phyloP scores from a whole-genome alignment of 2,329 filamentous ascomycete genomes.

The Fusarium longipes region DNA sequence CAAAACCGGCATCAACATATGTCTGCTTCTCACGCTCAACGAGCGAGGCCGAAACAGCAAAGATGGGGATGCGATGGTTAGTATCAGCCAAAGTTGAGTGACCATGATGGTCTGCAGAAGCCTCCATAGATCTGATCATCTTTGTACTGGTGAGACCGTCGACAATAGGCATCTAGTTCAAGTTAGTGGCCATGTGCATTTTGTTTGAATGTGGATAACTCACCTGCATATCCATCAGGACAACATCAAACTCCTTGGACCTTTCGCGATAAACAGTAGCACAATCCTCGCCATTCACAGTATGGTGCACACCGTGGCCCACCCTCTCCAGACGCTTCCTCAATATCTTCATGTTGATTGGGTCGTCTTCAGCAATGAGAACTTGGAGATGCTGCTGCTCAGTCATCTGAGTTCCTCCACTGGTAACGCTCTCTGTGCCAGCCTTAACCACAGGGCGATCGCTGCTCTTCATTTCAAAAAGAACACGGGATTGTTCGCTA shows the following conservation, averaged over 20 bases:
- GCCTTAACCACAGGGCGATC: conserved; percentile 9
- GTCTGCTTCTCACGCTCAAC: conserved; percentile 73
- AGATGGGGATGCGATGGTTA: conserved; percentile 80
- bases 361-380: conserved; percentile 88
- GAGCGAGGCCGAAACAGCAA: conserved; percentile 87
- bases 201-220: conserved; percentile 45
- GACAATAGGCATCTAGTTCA: conserved; percentile 86
- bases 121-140: conserved; percentile 82
- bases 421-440: conserved; percentile 42
- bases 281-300: conserved; percentile 87
- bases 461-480: conserved; percentile 54
- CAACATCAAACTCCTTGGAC: conserved; percentile 74
- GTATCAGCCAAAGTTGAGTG: conserved; percentile 68
- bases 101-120: conserved; percentile 56
- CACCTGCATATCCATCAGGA: conserved; percentile 95
- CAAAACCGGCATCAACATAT: conserved; percentile 84
- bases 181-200: not conserved
- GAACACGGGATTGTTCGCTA: conserved; percentile 50
- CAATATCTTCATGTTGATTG: conserved; percentile 85
- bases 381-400: conserved; percentile 63
- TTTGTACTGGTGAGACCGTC: conserved; percentile 85
- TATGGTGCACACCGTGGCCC: conserved; percentile 77
- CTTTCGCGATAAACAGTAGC: conserved; percentile 75
- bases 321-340: conserved; percentile 82
- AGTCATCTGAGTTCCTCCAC: conserved; percentile 32